A percentile compares a stretch with the other conserved stretches of the same genome.
These are phyloP conservation scores for Haematococcus lacustris DNA, from an alignment of 139 green algal genomes.

Conservation along the genomic window DNA sequence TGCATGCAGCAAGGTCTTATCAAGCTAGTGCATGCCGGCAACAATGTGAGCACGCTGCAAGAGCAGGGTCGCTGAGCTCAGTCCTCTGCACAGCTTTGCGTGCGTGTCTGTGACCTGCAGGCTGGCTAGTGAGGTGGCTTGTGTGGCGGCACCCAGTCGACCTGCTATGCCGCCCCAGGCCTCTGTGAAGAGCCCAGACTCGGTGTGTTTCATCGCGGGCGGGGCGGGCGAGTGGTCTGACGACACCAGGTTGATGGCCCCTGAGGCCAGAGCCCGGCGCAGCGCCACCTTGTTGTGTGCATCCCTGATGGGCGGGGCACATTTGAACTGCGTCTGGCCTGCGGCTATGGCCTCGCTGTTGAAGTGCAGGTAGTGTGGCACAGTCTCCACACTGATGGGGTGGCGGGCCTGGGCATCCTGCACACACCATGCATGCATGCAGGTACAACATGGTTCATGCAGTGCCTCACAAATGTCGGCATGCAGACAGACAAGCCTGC, in stretches of 20 bases:
- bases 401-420: constrained; percentile 37
- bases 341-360: constrained; percentile 56
- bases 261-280: constrained; percentile 36
- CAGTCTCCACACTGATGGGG: constrained; percentile 82
- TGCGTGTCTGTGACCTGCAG: not conserved
- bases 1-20: not conserved
- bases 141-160: not conserved
- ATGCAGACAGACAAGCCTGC: no score
- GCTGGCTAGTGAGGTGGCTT: not conserved
- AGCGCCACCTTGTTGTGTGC: constrained; percentile 58
- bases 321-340: constrained; percentile 81
- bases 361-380: constrained; percentile 92
- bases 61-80: not conserved
- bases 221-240: constrained; percentile 89
- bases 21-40: not conserved
- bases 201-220: constrained; percentile 63
- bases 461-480: no score
- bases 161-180: constrained; percentile 92
- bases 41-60: not conserved
- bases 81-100: not conserved
- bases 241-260: constrained; percentile 60
- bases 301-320: constrained; percentile 67
- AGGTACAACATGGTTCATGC: no score
- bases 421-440: no score
- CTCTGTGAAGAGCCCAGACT: constrained; percentile 78